Conservation (phyloP, 1,284 basidiomycete species). For the Ganoderma lingzhi region DNA sequence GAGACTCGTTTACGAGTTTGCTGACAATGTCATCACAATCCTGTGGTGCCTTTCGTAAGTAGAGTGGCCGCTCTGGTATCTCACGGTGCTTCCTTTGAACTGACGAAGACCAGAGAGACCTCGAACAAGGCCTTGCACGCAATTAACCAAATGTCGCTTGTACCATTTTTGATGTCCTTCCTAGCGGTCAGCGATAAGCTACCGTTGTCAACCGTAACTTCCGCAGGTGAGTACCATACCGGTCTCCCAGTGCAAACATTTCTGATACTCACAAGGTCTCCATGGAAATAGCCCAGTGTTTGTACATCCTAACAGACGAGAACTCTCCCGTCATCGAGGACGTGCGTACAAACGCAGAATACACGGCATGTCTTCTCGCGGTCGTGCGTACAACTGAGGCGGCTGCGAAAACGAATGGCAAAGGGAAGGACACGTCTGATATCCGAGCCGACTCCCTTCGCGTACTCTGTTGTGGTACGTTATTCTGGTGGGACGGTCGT, state of each 20-base stretch:
- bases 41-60: conserved; percentile 93
- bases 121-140: conserved; percentile 90
- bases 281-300: conserved; percentile 75
- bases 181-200: conserved; percentile 73
- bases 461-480: conserved; percentile 77
- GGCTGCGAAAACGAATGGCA: conserved; percentile 48
- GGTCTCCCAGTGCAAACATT: conserved; percentile 16
- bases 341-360: conserved; percentile 66
- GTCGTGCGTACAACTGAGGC: conserved; percentile 58
- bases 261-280: conserved; percentile 17
- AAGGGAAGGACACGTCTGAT: conserved; percentile 53
- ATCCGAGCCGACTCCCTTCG: conserved; percentile 63
- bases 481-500: conserved; percentile 13
- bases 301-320: conserved; percentile 92
- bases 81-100: conserved; percentile 29
- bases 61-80: conserved; percentile 5
- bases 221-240: conserved; percentile 68
- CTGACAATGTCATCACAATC: conserved; percentile 90
- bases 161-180: conserved; percentile 88
- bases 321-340: conserved; percentile 75
- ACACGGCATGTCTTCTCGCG: conserved; percentile 76
- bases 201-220: conserved; percentile 73
- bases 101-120: conserved; percentile 75
- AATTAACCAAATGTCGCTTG: conserved; percentile 80
- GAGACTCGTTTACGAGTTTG: conserved; percentile 84